A percentile compares a stretch with the other conserved stretches of the same genome.
Conservation (phyloP, 345 rosid genomes). For the Mercurialis annua region DNA sequence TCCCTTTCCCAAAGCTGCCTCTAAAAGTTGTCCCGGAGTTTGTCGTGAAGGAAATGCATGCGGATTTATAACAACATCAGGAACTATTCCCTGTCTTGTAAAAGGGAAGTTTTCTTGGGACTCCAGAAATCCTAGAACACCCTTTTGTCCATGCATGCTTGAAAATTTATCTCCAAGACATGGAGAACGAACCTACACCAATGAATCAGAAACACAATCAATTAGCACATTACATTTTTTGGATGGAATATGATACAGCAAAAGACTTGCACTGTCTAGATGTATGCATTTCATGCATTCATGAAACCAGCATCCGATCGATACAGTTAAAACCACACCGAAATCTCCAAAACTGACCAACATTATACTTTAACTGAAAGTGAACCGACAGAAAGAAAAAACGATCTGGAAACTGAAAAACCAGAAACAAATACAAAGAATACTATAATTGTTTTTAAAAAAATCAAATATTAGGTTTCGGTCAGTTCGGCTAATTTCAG, state of each 20-base stretch:
- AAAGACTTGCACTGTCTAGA: neutral
- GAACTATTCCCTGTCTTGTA: constrained; percentile 87
- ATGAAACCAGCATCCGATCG: too few relatives aligned
- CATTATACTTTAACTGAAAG: too few relatives aligned
- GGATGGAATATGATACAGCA: neutral
- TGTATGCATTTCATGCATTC: neutral
- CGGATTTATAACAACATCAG: constrained; percentile 83
- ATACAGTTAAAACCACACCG: too few relatives aligned
- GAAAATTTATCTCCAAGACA: constrained; percentile 93
- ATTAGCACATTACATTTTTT: neutral
- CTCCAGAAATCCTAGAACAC: constrained; percentile 85
- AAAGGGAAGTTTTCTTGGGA: constrained; percentile 90
- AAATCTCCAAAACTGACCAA: too few relatives aligned
- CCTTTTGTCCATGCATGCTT: constrained; percentile 98
- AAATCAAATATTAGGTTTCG: too few relatives aligned
- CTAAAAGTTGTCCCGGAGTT: constrained; percentile 90
- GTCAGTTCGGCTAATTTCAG: too few relatives aligned
- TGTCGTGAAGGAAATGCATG: constrained; percentile 94
- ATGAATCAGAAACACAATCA: neutral
- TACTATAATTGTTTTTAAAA: too few relatives aligned
- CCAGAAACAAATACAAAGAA: too few relatives aligned
- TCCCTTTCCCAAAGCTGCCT: constrained; percentile 91
- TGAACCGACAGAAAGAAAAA: too few relatives aligned
- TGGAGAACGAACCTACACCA: constrained; percentile 71
- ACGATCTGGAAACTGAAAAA: too few relatives aligned